Conservation (phyloP, 192 early-diverging fungal species). For the Backusella tuberculispora region DNA sequence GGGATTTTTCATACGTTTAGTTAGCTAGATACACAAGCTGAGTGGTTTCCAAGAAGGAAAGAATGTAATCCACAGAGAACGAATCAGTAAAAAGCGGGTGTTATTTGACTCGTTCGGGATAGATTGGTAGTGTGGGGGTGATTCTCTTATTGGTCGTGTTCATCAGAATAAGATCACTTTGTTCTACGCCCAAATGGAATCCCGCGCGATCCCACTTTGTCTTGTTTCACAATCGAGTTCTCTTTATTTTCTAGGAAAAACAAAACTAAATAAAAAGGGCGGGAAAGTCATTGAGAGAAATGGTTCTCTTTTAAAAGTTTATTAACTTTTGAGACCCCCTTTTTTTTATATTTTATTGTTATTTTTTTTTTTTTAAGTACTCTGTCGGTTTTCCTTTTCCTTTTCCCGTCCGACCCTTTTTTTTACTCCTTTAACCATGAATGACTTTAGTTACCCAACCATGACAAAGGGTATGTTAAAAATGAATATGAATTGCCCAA, state of each 20-base stretch:
- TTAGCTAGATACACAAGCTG: constrained; percentile 11
- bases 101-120: constrained; percentile 8
- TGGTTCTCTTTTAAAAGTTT: constrained; percentile 5
- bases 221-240: constrained; percentile 17
- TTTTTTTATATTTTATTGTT: not conserved
- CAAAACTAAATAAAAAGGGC: constrained; percentile 21
- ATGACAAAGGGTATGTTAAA: constrained; percentile 8
- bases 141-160: constrained; percentile 15
- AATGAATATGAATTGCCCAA: not conserved
- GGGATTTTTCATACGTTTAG: not conserved
- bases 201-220: constrained; percentile 22
- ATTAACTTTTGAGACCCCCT: constrained; percentile 11
- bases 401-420: not conserved
- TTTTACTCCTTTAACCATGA: constrained; percentile 13
- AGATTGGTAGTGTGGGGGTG: constrained; percentile 1
- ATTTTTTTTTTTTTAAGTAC: not conserved
- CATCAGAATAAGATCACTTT: not conserved
- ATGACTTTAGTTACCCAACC: constrained; percentile 19
- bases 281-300: constrained; percentile 18
- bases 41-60: constrained; percentile 10
- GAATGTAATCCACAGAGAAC: constrained; percentile 8
- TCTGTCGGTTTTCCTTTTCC: not conserved
- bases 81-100: constrained; percentile 24
- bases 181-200: constrained; percentile 8
- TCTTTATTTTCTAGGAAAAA: constrained; percentile 13